Base-by-base conservation (phyloP, 2,329 filamentous ascomycete species). In the Aureobasidium namibiae region DNA sequence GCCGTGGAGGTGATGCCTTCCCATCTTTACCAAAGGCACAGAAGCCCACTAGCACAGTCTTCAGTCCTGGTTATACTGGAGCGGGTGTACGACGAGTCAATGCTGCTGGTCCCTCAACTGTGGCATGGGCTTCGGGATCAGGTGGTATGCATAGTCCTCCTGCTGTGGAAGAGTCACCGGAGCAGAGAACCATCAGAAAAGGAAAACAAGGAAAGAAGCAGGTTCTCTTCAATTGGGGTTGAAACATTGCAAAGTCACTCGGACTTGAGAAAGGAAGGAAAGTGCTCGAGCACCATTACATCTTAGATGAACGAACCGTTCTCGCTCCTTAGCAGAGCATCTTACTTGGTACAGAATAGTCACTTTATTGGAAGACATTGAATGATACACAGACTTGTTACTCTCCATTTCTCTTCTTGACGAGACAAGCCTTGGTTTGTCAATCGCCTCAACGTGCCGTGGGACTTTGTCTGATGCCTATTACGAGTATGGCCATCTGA, bases 21-120 rank as follows among this genome's bases (percentile, higher is more conserved):
- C 92, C 92, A 0, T 86, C 90, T 1, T 79, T 96, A 1, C 92
- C 92, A 0, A 80, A 85, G 0, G 91, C 90, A 1, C 81, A 88
- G 0, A 96, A 85, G 66, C 82, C 83, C 3, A 82, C 79, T 41
- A 80, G 78, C 34, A 78, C 81, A 10, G 73, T 78, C 36, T 79
- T 79, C 68, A 76, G 72, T 33, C 78, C 78, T 4, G 78, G 78
- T 4, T 79, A 79, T 65, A 74, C 70, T 26, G 76, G 77, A 6
- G 67, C 70, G 34, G 76, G 74, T 44, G 74, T 74, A 39, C 72
- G 76, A 64, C 73, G 76, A 61, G 71, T 72, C 63, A 74, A 74
- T 53, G 63, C 72, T 61, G 69, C 69, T 57, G 72, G 69, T 46
- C 71, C 72, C 45, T 66, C 70, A 26, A 76, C 70, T 64, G 29